These are phyloP conservation scores for Bipolaris zeicola DNA, from an alignment of 2,329 filamentous ascomycete genomes.

Conservation along the genomic window DNA sequence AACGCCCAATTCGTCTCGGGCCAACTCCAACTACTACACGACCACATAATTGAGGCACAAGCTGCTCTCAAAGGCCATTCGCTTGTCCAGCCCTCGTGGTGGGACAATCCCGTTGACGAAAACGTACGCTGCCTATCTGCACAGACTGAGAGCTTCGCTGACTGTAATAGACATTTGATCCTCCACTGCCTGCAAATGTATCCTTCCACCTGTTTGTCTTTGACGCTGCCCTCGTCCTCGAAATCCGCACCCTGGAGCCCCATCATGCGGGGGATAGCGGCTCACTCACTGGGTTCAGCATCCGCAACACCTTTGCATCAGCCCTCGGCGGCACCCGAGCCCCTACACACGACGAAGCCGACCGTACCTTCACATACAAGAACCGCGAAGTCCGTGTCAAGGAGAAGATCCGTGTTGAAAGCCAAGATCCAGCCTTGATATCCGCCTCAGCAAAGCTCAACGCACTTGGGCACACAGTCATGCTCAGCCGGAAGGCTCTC, in stretches of 20 bases:
- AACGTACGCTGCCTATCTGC: conserved; percentile 55
- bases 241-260: conserved; percentile 73
- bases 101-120: conserved; percentile 60
- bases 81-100: conserved; percentile 60
- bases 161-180: conserved; percentile 60
- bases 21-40: conserved; percentile 63
- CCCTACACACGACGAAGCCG: conserved; percentile 67
- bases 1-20: conserved; percentile 63
- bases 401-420: conserved; percentile 89
- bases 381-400: conserved; percentile 79
- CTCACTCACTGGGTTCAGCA: conserved; percentile 54
- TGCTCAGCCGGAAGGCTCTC: conserved; percentile 72
- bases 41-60: conserved; percentile 67
- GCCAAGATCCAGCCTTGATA: conserved; percentile 84
- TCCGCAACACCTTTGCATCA: conserved; percentile 61
- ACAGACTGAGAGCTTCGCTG: background rate
- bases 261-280: conserved; percentile 37
- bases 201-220: conserved; percentile 69
- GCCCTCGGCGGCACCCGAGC: conserved; percentile 52
- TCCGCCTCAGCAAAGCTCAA: conserved; percentile 82
- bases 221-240: conserved; percentile 62
- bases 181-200: conserved; percentile 68
- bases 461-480: conserved; percentile 75
- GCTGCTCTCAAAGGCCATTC: conserved; percentile 62
- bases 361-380: conserved; percentile 72